Base-by-base conservation (phyloP, 2,329 filamentous ascomycete genomes). In the Monilinia polystroma region DNA sequence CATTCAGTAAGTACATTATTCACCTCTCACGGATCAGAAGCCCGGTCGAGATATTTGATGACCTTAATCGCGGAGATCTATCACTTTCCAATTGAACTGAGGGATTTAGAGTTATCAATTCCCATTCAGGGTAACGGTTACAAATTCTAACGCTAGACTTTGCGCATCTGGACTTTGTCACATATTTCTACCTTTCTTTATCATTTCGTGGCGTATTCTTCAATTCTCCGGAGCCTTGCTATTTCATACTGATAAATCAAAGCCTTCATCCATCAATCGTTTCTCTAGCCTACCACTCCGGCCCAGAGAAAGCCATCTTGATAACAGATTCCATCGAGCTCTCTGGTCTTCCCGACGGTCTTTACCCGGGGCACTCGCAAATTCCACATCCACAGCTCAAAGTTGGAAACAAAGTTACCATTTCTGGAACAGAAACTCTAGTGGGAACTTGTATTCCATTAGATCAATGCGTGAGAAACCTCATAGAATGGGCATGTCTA, bases 241-340 rank as follows among this genome's bases (percentile, higher is more conserved):
- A 47, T 47, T 10, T 23, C 54, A 11, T 35, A 3, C 57, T 60
- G 8, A 60, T 20, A 49, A 23, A 26, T 20, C 29, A 52, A 62
- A 66, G 64, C 68, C 74, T 86, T 4, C 83, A 85, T 69, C 82
- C 83, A 0, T 74, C 76, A 20, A 79, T 84, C 0, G 78, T 82
- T 0, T 79, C 79, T 0, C 76, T 85, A 43, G 79, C 84, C 4
- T 80, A 83, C 72, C 78, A 79, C 29, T 74, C 80, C 2, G 80
- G 80, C 43, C 82, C 82, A 1, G 68, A 73, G 18, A 80, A 80
- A 67, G 81, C 81, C 68, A 82, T 85, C 58, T 74, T 84, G 56
- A 80, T 85, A 67, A 85, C 83, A 1, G 84, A 85, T 73, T 80
- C 78, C 64, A 83, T 84, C 70, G 83, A 86, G 71, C 78, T 86